These are phyloP conservation scores for Picea abies DNA, from an alignment of 83 land plant genomes.

Conservation along the genomic window DNA sequence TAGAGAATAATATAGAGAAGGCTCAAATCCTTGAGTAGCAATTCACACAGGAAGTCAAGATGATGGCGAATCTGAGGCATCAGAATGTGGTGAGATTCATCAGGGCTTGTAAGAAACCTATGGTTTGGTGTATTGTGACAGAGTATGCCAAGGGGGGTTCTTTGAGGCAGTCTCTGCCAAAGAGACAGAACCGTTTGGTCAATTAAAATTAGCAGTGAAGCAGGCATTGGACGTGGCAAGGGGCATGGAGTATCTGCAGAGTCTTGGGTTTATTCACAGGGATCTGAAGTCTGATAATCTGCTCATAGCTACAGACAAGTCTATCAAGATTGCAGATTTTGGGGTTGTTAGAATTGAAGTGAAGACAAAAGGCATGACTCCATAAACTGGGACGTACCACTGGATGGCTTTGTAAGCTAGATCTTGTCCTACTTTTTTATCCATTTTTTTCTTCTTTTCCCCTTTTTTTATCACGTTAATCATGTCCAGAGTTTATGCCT, in stretches of 20 bases:
- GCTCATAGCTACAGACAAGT: conserved; percentile 54
- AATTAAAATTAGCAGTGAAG: conserved; percentile 58
- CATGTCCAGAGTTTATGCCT: not conserved
- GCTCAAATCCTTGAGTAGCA: conserved; percentile 63
- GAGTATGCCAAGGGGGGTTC: conserved; percentile 76
- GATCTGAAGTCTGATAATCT: conserved; percentile 75
- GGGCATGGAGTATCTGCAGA: conserved; percentile 74
- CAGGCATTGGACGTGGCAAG: conserved; percentile 69
- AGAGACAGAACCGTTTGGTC: conserved; percentile 51
- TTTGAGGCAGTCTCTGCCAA: conserved; percentile 56
- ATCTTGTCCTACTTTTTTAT: conserved; percentile 2
- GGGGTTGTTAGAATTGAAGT: conserved; percentile 70
- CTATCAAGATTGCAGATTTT: conserved; percentile 71
- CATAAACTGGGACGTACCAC: conserved; percentile 69
- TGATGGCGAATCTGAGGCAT: conserved; percentile 55
- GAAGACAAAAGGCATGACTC: conserved; percentile 67
- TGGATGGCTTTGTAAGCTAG: conserved; percentile 87
- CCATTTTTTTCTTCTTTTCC: not conserved
- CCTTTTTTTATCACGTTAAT: not conserved
- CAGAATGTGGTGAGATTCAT: conserved; percentile 66
- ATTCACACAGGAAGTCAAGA: conserved; percentile 48
- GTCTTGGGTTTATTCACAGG: conserved; percentile 56
- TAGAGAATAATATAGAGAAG: conserved; percentile 53
- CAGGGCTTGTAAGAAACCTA: conserved; percentile 63
- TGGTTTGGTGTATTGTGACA: conserved; percentile 71